Conservation (phyloP, 2,329 filamentous ascomycete genomes). For the Didymella exigua region DNA sequence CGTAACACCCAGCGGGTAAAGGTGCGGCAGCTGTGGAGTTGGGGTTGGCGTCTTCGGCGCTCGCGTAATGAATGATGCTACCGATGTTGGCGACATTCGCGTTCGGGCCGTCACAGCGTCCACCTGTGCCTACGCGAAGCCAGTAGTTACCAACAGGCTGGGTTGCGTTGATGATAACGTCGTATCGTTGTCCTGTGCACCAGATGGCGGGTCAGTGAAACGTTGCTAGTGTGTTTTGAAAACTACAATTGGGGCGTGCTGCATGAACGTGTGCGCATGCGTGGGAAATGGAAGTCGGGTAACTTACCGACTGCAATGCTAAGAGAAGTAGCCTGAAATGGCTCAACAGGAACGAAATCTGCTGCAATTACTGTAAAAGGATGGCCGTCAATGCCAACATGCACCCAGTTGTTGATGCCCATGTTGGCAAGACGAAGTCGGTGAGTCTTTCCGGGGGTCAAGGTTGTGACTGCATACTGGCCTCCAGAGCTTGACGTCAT, state of each 20-base stretch:
- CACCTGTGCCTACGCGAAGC: slow-evolving; percentile 45
- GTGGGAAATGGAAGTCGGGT: slow-evolving; percentile 1
- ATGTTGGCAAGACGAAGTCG: slow-evolving; percentile 53
- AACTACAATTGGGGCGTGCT: slow-evolving; percentile 12
- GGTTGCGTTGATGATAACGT: slow-evolving; percentile 48
- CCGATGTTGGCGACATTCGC: slow-evolving; percentile 44
- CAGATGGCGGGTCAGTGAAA: slow-evolving; percentile 27
- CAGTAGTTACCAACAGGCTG: slow-evolving; percentile 42
- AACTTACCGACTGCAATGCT: slow-evolving; percentile 45
- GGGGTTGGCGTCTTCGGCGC: slow-evolving; percentile 37
- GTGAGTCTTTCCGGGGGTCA: slow-evolving; percentile 51
- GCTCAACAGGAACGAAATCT: slow-evolving; percentile 53
- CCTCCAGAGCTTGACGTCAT: slow-evolving; percentile 50
- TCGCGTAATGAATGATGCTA: slow-evolving; percentile 52
- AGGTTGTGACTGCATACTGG: slow-evolving; percentile 40
- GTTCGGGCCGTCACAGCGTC: slow-evolving; percentile 46
- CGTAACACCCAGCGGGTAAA: slow-evolving; percentile 49
- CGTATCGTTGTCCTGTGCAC: slow-evolving; percentile 47
- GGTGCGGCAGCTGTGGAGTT: slow-evolving; percentile 34
- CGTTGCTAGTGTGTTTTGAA: slow-evolving; percentile 19
- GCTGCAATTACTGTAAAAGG: slow-evolving; percentile 51
- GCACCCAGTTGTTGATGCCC: slow-evolving; percentile 34
- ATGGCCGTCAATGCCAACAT: slow-evolving; percentile 43
- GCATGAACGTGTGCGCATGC: slow-evolving; percentile 9
- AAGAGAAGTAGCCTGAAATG: slow-evolving; percentile 47